Evolutionary conservation across 768 basidiomycete genomes (phyloP).

Genomic region (Pulveroboletus frians): DNA sequence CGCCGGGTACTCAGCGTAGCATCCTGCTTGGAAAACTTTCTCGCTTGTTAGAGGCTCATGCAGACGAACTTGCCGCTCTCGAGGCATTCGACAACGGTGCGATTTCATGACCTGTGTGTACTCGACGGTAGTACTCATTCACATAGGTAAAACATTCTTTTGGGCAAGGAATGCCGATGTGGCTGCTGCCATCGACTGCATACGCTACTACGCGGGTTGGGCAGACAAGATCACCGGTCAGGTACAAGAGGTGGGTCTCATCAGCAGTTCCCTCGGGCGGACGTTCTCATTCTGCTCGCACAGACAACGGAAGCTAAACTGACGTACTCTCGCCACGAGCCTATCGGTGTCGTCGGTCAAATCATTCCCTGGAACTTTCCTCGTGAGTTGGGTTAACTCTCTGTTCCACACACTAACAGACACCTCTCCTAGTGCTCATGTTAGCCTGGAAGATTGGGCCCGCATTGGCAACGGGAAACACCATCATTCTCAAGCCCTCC

Average conservation of each 20-base stretch:
- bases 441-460: conserved; percentile 71
- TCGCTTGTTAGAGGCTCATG: conserved; percentile 54
- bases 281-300: background rate
- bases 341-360: conserved; percentile 32
- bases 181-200: conserved; percentile 21
- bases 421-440: conserved; percentile 43
- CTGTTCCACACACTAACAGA: background rate
- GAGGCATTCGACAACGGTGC: conserved; percentile 34
- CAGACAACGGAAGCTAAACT: conserved; percentile 27
- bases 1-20: conserved; percentile 47
- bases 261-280: no score
- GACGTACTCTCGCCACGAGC: conserved; percentile 17
- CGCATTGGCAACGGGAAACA: conserved; percentile 74
- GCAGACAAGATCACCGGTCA: conserved; percentile 81
- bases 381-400: conserved; percentile 23
- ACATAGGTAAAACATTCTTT: conserved; percentile 48
- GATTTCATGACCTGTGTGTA: conserved; percentile 16
- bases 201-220: conserved; percentile 86
- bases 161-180: conserved; percentile 50
- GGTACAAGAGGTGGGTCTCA: conserved; percentile 49
- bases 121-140: background rate
- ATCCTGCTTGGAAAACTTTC: conserved; percentile 59
- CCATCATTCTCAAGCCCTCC: conserved; percentile 75
- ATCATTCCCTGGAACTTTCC: conserved; percentile 72
- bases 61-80: conserved; percentile 63